Evolutionary conservation across 2,329 filamentous ascomycete species (phyloP).

Genomic region (Phoma herbarum): DNA sequence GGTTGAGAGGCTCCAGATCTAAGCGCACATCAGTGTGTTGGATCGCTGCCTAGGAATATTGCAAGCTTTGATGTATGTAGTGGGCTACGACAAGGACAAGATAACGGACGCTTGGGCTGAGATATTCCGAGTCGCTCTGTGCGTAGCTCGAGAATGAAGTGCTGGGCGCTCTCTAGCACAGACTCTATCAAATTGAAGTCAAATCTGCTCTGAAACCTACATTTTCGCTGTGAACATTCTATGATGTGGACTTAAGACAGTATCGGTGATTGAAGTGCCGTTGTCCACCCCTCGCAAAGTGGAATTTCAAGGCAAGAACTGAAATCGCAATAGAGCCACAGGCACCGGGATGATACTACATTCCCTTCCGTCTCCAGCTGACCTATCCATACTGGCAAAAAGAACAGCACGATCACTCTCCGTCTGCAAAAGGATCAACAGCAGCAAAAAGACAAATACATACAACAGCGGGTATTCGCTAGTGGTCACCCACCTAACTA

Average conservation of each 20-base stretch:
- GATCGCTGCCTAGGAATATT: not conserved
- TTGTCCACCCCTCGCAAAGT: too few relatives aligned
- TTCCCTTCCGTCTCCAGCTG: too few relatives aligned
- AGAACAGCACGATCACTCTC: not conserved
- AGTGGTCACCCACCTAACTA: not conserved
- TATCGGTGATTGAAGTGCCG: too few relatives aligned
- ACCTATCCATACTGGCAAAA: not conserved
- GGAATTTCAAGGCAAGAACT: too few relatives aligned
- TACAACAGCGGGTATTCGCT: not conserved
- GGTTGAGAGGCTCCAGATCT: constrained; percentile 95
- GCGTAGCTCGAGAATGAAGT: constrained; percentile 42
- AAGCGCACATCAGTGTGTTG: constrained; percentile 25
- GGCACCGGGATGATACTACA: too few relatives aligned
- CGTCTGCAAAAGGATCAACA: not conserved
- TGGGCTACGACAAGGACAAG: constrained; percentile 27
- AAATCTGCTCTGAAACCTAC: not conserved
- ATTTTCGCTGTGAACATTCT: not conserved
- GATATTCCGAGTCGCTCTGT: constrained; percentile 27
- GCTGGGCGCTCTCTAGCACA: constrained; percentile 28
- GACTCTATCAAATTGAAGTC: constrained; percentile 35
- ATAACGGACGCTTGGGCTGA: constrained; percentile 28
- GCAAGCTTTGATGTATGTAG: constrained; percentile 18
- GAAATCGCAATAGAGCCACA: too few relatives aligned
- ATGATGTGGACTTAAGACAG: too few relatives aligned
- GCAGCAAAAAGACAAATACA: not conserved